Evolutionary conservation across 2,329 filamentous ascomycete genomes (phyloP), one percentile per base, ranked within the genome.

Genomic region (Fusarium oxysporum): DNA sequence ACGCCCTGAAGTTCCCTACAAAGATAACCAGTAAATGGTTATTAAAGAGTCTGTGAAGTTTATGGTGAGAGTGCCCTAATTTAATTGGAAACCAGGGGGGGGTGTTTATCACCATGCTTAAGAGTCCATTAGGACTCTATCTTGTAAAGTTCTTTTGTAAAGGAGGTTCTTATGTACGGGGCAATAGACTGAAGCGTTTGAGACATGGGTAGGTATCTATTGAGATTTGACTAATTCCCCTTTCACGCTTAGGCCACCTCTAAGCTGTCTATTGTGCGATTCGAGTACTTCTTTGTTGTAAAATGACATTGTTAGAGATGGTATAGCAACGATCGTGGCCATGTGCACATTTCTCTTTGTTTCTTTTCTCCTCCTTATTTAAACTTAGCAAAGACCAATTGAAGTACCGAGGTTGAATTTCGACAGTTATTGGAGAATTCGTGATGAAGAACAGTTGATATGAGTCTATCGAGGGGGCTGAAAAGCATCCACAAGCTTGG

Each of bases 341-440:
- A 35, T 35, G 33, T 35, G 33, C 35, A 35, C 35, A 37, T 19
- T 33, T 51, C 47, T 6, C 30, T 25, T 33, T 33, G 30, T 33
- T 13, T 33, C 8, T 19, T 35, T 23, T 19, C 12, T 35, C 30
- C 4, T 51, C 6, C 8, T 7, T 21, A 10, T 9, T 10, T 16
- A 33, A 4, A 14, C 11, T 2, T 10, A 50, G 7, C 3, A 23
- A 51, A 35, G 17, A 14, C 8, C 2, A 13, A 25, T 23, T 14
- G 16, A 14, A 23, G 6, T 14, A 51, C 4, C 8, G 16, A 9
- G 11, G 30, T 19, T 35, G 4, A 2, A 4, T 8, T 14, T 35
- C 0, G 6, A 51, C 7, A 23, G 5, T 19, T 33, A 23, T 7
- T 3, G n/a, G 3, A 25, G 30, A 14, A 14, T 17, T 1, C 3